These are phyloP conservation scores for Arctium minus DNA, from an alignment of 129 eudicot species.

Conservation along the genomic window DNA sequence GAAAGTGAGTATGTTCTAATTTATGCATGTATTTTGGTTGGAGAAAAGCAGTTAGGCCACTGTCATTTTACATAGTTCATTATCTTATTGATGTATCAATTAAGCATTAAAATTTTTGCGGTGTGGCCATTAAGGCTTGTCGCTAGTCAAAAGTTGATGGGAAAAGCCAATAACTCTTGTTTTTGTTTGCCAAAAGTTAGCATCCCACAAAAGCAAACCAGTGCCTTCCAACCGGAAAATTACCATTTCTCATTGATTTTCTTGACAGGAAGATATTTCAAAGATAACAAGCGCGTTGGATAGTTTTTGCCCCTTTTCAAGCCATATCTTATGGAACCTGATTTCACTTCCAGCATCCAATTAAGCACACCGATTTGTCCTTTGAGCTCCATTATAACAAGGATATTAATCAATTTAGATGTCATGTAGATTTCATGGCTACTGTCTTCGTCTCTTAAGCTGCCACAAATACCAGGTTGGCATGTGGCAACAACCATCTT, in stretches of 20 bases:
- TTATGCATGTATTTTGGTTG: not conserved
- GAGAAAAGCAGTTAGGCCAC: not conserved
- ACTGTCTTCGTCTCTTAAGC: too few species aligned
- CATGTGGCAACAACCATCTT: not conserved
- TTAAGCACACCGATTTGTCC: not conserved
- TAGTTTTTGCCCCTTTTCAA: not conserved
- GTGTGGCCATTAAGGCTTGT: not conserved
- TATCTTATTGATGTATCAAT: slow-evolving; percentile 2
- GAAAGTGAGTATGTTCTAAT: slow-evolving; percentile 49
- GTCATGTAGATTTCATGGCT: not conserved
- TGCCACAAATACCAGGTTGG: not conserved
- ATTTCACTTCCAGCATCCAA: not conserved
- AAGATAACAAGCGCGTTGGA: not conserved
- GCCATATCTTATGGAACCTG: not conserved
- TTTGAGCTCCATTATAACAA: not conserved
- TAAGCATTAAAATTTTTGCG: not conserved
- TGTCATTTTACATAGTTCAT: not conserved
- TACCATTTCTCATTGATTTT: not conserved
- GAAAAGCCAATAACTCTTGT: not conserved
- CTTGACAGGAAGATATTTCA: not conserved
- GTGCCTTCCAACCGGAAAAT: not conserved
- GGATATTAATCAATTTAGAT: not conserved
- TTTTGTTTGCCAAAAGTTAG: not conserved
- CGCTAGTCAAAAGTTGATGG: not conserved
- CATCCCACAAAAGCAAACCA: not conserved